A percentile compares a stretch with the other conserved stretches of the same genome.
Evolutionary conservation across 768 basidiomycete species (phyloP).

Genomic region (Lactifluus echinatus): DNA sequence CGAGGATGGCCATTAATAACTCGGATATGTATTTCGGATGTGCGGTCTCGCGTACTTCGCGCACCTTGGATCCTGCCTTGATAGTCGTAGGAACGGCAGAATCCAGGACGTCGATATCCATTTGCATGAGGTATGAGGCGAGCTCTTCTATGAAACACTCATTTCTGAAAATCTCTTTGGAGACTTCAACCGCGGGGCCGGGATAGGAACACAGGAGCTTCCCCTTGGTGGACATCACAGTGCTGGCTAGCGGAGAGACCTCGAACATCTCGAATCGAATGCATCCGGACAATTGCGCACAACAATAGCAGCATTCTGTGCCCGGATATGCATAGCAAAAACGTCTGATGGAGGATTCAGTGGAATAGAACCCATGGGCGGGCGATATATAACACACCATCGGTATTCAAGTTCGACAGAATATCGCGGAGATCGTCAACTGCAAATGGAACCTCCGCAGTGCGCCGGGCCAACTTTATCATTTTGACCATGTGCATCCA

Average conservation of each 20-base stretch:
- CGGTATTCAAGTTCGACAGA: background rate
- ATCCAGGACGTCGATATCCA: conserved; percentile 29
- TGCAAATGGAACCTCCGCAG: background rate
- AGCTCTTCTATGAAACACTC: conserved; percentile 30
- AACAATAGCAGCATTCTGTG: conserved; percentile 5
- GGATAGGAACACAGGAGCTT: conserved; percentile 41
- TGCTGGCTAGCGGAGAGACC: conserved; percentile 29
- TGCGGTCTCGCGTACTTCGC: conserved; percentile 32
- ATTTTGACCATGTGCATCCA: background rate
- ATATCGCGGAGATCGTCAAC: background rate
- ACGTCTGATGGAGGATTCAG: background rate
- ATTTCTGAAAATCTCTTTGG: conserved; percentile 25
- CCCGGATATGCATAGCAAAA: conserved; percentile 3
- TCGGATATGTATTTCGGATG: conserved; percentile 43
- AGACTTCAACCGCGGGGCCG: conserved; percentile 34
- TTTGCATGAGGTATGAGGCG: conserved; percentile 30
- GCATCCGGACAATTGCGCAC: background rate
- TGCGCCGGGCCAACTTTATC: background rate
- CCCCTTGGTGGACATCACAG: conserved; percentile 32
- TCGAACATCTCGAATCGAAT: conserved; percentile 34
- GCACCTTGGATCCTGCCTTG: conserved; percentile 24
- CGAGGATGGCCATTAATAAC: conserved; percentile 38
- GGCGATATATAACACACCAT: background rate
- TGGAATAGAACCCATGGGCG: too few species aligned
- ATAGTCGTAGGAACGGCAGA: conserved; percentile 29